Conservation (phyloP, 805 yeast species). For the Metschnikowia lochheadii region DNA sequence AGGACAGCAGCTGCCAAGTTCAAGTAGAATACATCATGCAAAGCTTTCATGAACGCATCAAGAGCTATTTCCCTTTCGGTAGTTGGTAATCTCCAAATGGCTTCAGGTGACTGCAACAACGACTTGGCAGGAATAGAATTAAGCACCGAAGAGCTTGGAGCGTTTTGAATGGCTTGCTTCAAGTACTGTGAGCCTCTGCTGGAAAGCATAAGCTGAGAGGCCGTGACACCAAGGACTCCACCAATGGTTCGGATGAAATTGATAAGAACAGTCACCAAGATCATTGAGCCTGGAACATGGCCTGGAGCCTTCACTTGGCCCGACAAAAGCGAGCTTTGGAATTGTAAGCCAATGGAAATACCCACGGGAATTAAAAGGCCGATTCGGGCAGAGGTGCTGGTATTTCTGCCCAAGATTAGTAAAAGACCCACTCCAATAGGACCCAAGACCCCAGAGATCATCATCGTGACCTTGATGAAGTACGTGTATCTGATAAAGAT, state of each 20-base stretch:
- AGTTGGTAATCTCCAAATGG: conserved; percentile 25
- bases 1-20: conserved; percentile 16
- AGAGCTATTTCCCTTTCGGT: conserved; percentile 21
- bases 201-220: conserved; percentile 30
- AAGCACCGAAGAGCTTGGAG: conserved; percentile 6
- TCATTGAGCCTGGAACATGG: conserved; percentile 33
- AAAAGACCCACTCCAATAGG: conserved; percentile 36
- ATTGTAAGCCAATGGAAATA: conserved; percentile 33
- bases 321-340: conserved; percentile 34
- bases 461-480: conserved; percentile 29
- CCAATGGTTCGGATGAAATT: conserved; percentile 31
- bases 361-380: conserved; percentile 34
- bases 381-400: conserved; percentile 22
- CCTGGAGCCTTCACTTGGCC: conserved; percentile 37
- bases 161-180: conserved; percentile 3
- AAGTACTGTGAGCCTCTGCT: conserved; percentile 12
- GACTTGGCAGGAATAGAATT: conserved; percentile 6
- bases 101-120: conserved; percentile 22
- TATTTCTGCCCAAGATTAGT: conserved; percentile 23
- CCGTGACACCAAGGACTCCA: conserved; percentile 29
- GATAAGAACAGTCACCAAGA: conserved; percentile 30
- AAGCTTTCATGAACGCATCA: conserved; percentile 20
- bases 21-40: conserved; percentile 16
- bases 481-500: conserved; percentile 27
- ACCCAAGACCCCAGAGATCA: conserved; percentile 27